Evolutionary conservation across 345 rosid genomes (phyloP), one percentile per base, ranked within the genome.

Genomic region (Populus tremula): DNA sequence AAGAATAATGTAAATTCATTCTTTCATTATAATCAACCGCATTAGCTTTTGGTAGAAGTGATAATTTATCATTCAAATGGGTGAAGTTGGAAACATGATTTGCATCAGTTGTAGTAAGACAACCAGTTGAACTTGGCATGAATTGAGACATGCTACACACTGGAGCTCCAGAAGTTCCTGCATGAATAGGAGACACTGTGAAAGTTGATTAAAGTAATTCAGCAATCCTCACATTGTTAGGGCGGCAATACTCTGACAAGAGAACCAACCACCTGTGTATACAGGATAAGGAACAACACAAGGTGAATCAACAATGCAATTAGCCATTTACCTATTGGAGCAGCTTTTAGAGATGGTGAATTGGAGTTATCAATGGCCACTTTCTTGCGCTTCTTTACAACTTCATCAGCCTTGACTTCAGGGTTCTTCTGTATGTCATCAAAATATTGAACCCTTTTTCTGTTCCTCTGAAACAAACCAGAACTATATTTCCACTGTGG

Each of bases 401-500:
- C 82, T 74, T 81, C 87, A 61, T 75, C 81, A 78, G 47, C 66
- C 73, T 77, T 82, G 84, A 45, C 78, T 69, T 79, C 85, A 31
- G 71, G 73, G 73, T 76, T 82, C 71, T 73, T 77, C 39, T 70
- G 82, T 54, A 71, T 65, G 50, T 74, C 77, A 69, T 84, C 88
- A 82, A 78, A 69, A 80, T 74, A 73, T 33, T 75, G 86, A 65
- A 77, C 86, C 85, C 93, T 89, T 85, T 96, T 96, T 45, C 95
- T 88, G 68, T 75, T 88, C 82, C 96, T 88, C 49, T 85, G 96
- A 39, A 89, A 80, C 75, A 86, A 85, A 83, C 65, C 81, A 72
- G 90, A 84, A 62, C 62, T 35, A 83, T 88, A 91, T 81, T 82
- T 96, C 98, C 99, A 96, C 70, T 53, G 54, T 38, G 96, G 98